Conservation (phyloP, 2,329 filamentous ascomycete genomes). For the Bipolaris bicolor region DNA sequence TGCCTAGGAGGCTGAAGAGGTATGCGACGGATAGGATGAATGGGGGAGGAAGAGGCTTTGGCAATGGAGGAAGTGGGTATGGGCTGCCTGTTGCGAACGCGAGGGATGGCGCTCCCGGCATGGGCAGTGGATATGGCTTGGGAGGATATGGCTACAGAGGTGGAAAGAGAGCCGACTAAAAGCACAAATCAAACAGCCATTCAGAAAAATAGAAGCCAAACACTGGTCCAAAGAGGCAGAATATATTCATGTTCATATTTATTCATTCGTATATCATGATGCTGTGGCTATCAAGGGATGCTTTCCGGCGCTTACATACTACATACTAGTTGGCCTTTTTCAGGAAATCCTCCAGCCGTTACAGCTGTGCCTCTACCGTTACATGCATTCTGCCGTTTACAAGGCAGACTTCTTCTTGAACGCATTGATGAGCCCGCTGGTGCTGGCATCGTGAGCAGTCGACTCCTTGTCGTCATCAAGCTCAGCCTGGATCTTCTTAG, state of each 20-base stretch:
- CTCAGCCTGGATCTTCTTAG: conserved; percentile 73
- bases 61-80: conserved; percentile 33
- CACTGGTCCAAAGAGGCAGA: background rate
- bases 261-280: conserved; percentile 12
- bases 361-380: conserved; percentile 3
- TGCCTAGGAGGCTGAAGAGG: conserved; percentile 59
- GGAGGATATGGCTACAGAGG: conserved; percentile 55
- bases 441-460: conserved; percentile 81
- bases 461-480: conserved; percentile 78
- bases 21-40: conserved; percentile 62
- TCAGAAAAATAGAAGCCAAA: background rate
- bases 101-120: conserved; percentile 43
- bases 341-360: conserved; percentile 21
- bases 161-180: conserved; percentile 52
- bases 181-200: background rate
- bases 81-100: conserved; percentile 42
- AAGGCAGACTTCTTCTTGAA: conserved; percentile 78
- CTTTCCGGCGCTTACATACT: conserved; percentile 7
- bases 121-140: conserved; percentile 49
- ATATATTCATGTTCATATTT: background rate
- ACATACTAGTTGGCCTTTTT: conserved; percentile 1
- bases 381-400: conserved; percentile 20
- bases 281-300: conserved; percentile 9
- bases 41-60: conserved; percentile 48
- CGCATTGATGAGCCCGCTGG: conserved; percentile 84